These are phyloP conservation scores for Hyaloperonospora arabidopsidis DNA, from an alignment of 352 stramenopile species.

Conservation along the genomic window DNA sequence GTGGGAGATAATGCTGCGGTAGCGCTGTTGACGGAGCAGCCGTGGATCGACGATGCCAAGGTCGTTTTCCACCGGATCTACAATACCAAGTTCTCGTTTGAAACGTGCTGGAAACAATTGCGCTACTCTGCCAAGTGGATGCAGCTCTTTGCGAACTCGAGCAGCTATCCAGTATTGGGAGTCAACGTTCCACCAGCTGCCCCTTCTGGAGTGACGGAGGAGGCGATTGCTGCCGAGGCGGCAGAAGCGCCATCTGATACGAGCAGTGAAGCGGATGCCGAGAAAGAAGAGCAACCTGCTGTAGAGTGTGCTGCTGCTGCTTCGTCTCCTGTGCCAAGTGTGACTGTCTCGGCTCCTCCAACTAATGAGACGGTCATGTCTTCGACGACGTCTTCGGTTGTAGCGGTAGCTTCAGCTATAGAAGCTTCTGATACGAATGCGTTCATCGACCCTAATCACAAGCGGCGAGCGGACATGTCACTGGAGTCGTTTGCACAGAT, in stretches of 20 bases:
- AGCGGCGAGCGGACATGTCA: slow-evolving; percentile 13
- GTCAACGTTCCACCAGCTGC: slow-evolving; percentile 7
- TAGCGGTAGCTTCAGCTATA: slow-evolving; percentile 9
- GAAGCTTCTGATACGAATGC: slow-evolving; percentile 6
- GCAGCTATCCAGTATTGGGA: slow-evolving; percentile 14
- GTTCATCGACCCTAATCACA: slow-evolving; percentile 7
- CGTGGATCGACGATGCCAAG: slow-evolving; percentile 49
- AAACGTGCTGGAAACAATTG: slow-evolving; percentile 59
- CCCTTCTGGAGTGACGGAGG: slow-evolving; percentile 4
- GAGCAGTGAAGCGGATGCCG: slow-evolving; percentile 14
- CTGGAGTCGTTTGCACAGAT: slow-evolving; percentile 14
- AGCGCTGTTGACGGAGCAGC: slow-evolving; percentile 27
- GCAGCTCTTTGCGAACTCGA: slow-evolving; percentile 46
- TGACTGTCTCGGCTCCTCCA: slow-evolving; percentile 1
- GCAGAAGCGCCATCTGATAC: slow-evolving; percentile 1
- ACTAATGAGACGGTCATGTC: not conserved
- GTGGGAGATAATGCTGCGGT: slow-evolving; percentile 9
- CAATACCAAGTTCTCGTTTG: slow-evolving; percentile 57
- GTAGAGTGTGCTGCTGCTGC: slow-evolving; percentile 1
- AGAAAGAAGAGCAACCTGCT: not conserved
- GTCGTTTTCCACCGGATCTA: slow-evolving; percentile 43
- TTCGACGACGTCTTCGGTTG: slow-evolving; percentile 4
- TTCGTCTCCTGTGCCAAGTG: not conserved
- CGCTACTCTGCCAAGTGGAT: slow-evolving; percentile 59
- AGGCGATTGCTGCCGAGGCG: not conserved